A percentile compares a stretch with the other conserved stretches of the same genome.
These are phyloP conservation scores for Pogostemon cablin DNA, from an alignment of 257 asterid species.

Conservation along the genomic window DNA sequence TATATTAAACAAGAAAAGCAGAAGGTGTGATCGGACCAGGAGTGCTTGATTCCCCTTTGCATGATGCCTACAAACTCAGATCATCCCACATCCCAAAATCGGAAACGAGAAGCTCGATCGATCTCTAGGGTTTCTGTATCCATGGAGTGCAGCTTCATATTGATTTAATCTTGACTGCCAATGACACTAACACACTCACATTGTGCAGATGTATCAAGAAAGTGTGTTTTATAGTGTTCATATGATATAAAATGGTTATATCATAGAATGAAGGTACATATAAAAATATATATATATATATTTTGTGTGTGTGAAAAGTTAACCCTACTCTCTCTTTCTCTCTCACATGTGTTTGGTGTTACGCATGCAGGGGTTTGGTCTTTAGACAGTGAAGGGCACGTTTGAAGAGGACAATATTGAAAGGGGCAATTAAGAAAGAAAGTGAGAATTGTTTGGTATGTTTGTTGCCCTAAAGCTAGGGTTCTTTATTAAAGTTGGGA, in stretches of 20 bases:
- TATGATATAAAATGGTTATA: too few relatives aligned
- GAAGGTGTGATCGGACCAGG: conserved; percentile 51
- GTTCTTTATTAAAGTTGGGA: conserved; percentile 36
- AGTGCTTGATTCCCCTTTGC: conserved; percentile 59
- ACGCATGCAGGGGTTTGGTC: conserved; percentile 47
- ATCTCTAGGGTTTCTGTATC: conserved; percentile 18
- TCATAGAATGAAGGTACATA: too few relatives aligned
- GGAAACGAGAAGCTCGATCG: conserved; percentile 2
- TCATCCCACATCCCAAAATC: conserved; percentile 32
- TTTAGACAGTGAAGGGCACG: conserved; percentile 40
- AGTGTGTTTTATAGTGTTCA: not conserved
- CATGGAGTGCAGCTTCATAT: conserved; percentile 25
- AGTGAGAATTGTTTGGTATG: conserved; percentile 27
- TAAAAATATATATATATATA: not conserved
- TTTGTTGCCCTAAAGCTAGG: conserved; percentile 36
- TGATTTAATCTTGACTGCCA: not conserved
- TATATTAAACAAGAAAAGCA: not conserved
- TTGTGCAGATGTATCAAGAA: conserved; percentile 12
- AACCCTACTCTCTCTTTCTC: not conserved
- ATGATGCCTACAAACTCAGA: not conserved
- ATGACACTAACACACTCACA: conserved; percentile 4
- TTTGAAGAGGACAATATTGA: conserved; percentile 33
- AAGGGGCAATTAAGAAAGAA: conserved; percentile 26
- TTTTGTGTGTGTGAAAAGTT: conserved; percentile 11
- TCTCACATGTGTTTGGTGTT: not conserved